Evolutionary conservation across 495 filamentous ascomycete genomes (phyloP).

Genomic region (Penicillium taxi): DNA sequence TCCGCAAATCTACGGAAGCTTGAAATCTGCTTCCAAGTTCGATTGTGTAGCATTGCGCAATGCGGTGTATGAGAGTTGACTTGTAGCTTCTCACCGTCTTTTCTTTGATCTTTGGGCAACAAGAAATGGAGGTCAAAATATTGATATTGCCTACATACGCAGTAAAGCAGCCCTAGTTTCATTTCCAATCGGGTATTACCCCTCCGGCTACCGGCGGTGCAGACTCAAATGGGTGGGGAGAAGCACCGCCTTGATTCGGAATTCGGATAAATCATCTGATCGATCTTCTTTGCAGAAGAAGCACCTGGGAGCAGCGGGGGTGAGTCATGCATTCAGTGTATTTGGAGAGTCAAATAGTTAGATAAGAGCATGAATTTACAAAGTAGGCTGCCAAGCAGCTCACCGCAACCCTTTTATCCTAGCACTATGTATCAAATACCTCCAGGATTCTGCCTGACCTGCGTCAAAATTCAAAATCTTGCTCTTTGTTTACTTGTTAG

Average conservation of each 20-base stretch:
- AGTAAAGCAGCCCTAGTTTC: slow-evolving; percentile 13
- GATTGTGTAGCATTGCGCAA: too few relatives aligned
- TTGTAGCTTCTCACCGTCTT: slow-evolving; percentile 23
- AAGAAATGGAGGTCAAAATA: slow-evolving; percentile 17
- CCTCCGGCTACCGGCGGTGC: slow-evolving; percentile 20
- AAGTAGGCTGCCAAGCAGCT: slow-evolving; percentile 25
- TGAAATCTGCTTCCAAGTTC: too few relatives aligned
- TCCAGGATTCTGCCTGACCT: too few relatives aligned
- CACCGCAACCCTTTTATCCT: slow-evolving; percentile 14
- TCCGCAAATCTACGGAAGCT: too few relatives aligned
- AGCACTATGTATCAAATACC: neutral
- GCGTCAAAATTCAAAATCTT: neutral
- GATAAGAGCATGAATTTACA: slow-evolving; percentile 1
- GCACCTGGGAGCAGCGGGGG: too few relatives aligned
- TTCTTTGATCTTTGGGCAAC: slow-evolving; percentile 13
- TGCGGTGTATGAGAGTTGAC: slow-evolving; percentile 11
- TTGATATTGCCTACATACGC: slow-evolving; percentile 22
- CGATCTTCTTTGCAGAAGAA: too few relatives aligned
- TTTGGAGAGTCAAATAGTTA: too few relatives aligned
- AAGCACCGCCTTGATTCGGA: too few relatives aligned
- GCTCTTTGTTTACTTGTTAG: neutral
- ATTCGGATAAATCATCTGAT: too few relatives aligned
- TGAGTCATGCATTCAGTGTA: too few relatives aligned
- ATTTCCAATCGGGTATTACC: slow-evolving; percentile 13
- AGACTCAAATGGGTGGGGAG: slow-evolving; percentile 14